Conservation (phyloP, 139 green algal genomes). For the Chlamydomonas schloesseri region DNA sequence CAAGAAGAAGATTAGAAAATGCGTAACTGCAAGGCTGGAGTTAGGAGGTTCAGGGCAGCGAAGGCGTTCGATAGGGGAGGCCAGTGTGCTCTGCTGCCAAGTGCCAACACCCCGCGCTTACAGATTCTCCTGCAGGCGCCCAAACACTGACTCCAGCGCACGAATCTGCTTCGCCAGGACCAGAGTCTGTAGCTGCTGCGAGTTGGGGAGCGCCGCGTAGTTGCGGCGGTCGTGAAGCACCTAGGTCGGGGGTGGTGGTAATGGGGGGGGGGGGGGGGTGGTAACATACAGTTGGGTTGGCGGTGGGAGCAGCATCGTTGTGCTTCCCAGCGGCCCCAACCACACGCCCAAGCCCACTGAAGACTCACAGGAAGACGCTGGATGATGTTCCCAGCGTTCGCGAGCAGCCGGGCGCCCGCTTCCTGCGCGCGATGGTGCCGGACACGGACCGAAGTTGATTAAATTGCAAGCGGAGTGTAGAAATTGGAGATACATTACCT, state of each 20-base stretch:
- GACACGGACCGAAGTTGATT: background rate
- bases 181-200: conserved; percentile 8
- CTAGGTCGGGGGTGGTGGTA: too few relatives aligned
- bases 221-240: conserved; percentile 1
- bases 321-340: too few relatives aligned
- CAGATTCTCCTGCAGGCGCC: conserved; percentile 11
- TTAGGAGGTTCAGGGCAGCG: background rate
- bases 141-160: conserved; percentile 25
- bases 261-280: too few relatives aligned
- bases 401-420: background rate
- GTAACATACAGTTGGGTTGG: too few relatives aligned
- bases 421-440: too few relatives aligned
- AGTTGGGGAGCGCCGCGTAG: background rate
- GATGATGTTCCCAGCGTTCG: conserved; percentile 26
- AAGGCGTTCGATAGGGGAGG: background rate
- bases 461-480: too few relatives aligned
- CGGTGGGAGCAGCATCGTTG: too few relatives aligned
- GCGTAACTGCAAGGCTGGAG: background rate
- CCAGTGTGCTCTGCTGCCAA: too few relatives aligned
- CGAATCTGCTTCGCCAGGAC: conserved; percentile 12
- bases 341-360: too few relatives aligned
- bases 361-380: conserved; percentile 26
- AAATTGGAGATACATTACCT: background rate
- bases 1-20: background rate
- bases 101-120: background rate